Evolutionary conservation across 495 filamentous ascomycete species (phyloP).

Genomic region (Podospora conica): DNA sequence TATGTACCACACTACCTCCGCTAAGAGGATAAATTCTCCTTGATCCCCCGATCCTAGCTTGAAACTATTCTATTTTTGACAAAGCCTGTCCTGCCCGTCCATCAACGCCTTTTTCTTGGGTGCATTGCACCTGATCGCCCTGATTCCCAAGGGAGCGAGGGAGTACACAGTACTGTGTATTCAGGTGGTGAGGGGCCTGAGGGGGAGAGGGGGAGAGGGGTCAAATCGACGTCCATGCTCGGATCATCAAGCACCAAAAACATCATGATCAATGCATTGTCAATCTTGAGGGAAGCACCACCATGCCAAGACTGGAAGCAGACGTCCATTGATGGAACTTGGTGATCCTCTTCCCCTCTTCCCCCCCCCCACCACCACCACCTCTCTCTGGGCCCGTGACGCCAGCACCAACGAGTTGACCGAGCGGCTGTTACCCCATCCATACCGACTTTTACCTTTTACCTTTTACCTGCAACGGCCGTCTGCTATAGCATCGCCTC

Average conservation of each 20-base stretch:
- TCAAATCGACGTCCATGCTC: neutral
- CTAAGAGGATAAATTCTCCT: neutral
- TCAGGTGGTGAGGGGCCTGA: neutral
- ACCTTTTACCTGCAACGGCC: no score
- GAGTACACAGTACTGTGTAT: no score
- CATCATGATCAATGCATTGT: neutral
- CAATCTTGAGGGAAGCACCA: neutral
- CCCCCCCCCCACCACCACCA: neutral
- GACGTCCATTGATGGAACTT: neutral
- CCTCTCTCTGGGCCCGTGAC: neutral
- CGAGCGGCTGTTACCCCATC: neutral
- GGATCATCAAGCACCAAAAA: neutral
- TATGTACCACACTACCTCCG: neutral
- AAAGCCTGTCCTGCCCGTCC: neutral
- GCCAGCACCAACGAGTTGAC: neutral
- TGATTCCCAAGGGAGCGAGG: neutral
- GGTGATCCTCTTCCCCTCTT: neutral
- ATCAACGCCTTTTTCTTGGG: neutral
- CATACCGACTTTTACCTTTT: no score
- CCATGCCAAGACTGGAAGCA: neutral
- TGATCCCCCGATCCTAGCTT: neutral
- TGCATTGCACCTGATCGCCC: neutral
- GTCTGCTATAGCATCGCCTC: neutral
- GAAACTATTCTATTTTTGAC: neutral
- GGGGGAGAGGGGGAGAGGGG: no score